Percentiles rank a stretch among this genome's conserved stretches.
Evolutionary conservation across 106 monocot genomes (phyloP).

Genomic region (Acanthochlamys bracteata): DNA sequence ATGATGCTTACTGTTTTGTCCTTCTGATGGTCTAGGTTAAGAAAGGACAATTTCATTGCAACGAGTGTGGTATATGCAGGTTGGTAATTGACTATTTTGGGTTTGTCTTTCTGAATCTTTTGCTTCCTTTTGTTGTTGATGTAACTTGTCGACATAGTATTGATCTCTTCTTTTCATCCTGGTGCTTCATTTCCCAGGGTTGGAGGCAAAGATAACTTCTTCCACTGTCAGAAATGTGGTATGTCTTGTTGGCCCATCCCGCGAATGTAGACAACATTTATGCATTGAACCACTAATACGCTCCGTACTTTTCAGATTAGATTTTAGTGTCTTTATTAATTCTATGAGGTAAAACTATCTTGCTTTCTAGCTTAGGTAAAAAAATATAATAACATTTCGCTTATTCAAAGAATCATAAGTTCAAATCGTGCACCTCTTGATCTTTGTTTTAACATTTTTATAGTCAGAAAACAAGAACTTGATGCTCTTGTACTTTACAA

Average conservation of each 20-base stretch:
- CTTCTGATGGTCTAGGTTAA: conserved; percentile 16
- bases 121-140: not conserved
- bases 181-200: conserved; percentile 28
- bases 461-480: too few species aligned
- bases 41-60: conserved; percentile 76
- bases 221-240: conserved; percentile 91
- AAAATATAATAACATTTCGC: too few species aligned
- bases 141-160: not conserved
- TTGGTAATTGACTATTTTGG: conserved; percentile 4
- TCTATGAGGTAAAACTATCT: too few species aligned
- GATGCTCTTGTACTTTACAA: too few species aligned
- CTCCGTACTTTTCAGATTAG: not conserved
- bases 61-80: conserved; percentile 89
- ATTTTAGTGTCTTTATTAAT: too few species aligned
- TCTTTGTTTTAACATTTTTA: too few species aligned
- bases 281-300: not conserved
- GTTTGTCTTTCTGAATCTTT: not conserved
- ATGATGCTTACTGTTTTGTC: not conserved
- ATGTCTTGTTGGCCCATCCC: conserved; percentile 6
- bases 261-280: not conserved
- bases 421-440: too few species aligned
- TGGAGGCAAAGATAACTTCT: conserved; percentile 76
- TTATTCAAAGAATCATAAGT: too few species aligned
- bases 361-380: too few species aligned
- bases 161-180: not conserved